Percentiles rank a stretch among this genome's conserved stretches.
Evolutionary conservation across 257 asterid genomes (phyloP).

Genomic region (Cynanchum wilfordii): DNA sequence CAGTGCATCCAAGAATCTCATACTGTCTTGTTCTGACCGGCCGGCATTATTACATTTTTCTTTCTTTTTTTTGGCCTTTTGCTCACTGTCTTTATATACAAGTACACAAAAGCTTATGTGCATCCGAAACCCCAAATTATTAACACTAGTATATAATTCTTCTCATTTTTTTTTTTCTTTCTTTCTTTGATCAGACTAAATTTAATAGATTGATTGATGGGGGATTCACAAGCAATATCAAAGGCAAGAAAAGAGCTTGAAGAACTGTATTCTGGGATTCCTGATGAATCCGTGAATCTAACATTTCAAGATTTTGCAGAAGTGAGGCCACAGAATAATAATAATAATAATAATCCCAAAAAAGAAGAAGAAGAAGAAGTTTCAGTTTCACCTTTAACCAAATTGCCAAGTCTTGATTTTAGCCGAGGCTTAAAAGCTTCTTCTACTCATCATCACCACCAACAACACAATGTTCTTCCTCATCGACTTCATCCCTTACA

Average conservation of each 20-base stretch:
- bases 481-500: constrained; percentile 12
- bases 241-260: constrained; percentile 62
- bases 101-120: not conserved
- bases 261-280: constrained; percentile 63
- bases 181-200: not conserved
- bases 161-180: too few species aligned
- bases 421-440: constrained; percentile 45
- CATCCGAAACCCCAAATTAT: not conserved
- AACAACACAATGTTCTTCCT: not conserved
- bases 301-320: constrained; percentile 69
- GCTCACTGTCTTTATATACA: not conserved
- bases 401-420: constrained; percentile 70
- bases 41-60: constrained; percentile 3
- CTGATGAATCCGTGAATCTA: constrained; percentile 83
- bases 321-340: constrained; percentile 23
- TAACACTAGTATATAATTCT: too few species aligned
- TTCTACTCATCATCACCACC: not conserved
- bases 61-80: not conserved
- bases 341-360: not conserved
- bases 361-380: constrained; percentile 9
- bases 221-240: constrained; percentile 37
- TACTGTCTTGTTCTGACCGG: not conserved
- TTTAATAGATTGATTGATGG: constrained; percentile 26
- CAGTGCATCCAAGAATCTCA: not conserved
- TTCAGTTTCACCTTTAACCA: constrained; percentile 21